Conservation (phyloP, 2,329 filamentous ascomycete genomes). For the Aspergillus quadricinctus region DNA sequence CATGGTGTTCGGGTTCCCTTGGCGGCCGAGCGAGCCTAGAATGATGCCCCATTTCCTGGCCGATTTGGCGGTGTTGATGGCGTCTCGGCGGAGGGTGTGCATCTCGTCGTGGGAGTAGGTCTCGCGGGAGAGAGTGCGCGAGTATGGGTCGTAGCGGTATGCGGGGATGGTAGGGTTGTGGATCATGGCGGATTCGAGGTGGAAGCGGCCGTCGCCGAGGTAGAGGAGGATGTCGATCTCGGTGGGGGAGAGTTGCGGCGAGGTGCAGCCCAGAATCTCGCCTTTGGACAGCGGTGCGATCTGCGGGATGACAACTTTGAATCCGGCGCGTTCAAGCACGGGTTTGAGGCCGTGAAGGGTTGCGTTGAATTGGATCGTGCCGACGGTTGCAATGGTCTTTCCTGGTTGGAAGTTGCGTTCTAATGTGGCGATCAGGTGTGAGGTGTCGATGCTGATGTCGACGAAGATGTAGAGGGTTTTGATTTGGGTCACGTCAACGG, state of each 20-base stretch:
- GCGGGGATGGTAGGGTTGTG: conserved; percentile 88
- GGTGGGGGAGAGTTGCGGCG: conserved; percentile 62
- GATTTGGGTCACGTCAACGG: conserved; percentile 93
- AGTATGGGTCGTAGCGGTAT: conserved; percentile 96
- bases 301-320: conserved; percentile 81
- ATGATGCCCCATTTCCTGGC: conserved; percentile 94
- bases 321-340: conserved; percentile 76
- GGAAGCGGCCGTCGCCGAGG: conserved; percentile 87
- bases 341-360: conserved; percentile 83
- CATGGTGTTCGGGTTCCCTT: conserved; percentile 94
- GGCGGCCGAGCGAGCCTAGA: conserved; percentile 82
- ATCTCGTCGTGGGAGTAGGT: conserved; percentile 90
- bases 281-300: conserved; percentile 90
- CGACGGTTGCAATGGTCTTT: conserved; percentile 87
- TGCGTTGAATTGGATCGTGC: conserved; percentile 98
- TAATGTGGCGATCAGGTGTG: conserved; percentile 79
- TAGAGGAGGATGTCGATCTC: conserved; percentile 77
- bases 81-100: conserved; percentile 71
- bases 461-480: conserved; percentile 98
- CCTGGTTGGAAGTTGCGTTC: conserved; percentile 81
- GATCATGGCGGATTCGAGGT: conserved; percentile 98
- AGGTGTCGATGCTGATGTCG: conserved; percentile 90
- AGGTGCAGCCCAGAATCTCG: conserved; percentile 96
- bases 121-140: conserved; percentile 83
- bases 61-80: conserved; percentile 68